A percentile compares a stretch with the other conserved stretches of the same genome.
These are phyloP conservation scores for Rhizopogon vinicolor DNA, from an alignment of 768 basidiomycete genomes.

Conservation along the genomic window DNA sequence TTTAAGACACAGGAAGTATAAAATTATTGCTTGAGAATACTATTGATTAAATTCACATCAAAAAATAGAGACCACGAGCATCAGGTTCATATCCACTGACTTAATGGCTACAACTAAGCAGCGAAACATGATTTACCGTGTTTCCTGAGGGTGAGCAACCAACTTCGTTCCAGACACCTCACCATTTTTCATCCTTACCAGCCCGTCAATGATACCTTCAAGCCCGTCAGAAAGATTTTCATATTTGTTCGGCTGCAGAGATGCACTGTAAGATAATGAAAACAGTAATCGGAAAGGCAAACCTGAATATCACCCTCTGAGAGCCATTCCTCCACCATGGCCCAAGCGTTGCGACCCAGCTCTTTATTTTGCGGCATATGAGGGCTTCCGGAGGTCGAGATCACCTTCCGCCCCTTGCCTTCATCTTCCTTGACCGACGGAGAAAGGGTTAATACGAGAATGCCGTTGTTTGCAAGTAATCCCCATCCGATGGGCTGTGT, in stretches of 20 bases:
- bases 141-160: constrained; percentile 38
- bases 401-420: constrained; percentile 13
- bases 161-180: constrained; percentile 40
- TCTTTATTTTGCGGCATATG: constrained; percentile 12
- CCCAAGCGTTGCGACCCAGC: constrained; percentile 16
- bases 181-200: constrained; percentile 30
- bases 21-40: too few species aligned
- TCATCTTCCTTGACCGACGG: constrained; percentile 19
- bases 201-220: constrained; percentile 28
- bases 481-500: constrained; percentile 32
- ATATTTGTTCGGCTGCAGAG: constrained; percentile 30
- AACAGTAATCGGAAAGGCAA: background rate
- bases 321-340: constrained; percentile 18
- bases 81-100: too few species aligned
- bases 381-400: constrained; percentile 20
- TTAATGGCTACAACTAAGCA: background rate
- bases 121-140: constrained; percentile 11
- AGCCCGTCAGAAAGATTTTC: constrained; percentile 39
- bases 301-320: constrained; percentile 22
- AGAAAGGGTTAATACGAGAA: constrained; percentile 23
- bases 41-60: too few species aligned
- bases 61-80: too few species aligned
- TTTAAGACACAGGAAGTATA: too few species aligned
- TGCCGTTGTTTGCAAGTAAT: constrained; percentile 29
- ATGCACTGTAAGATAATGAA: background rate